Evolutionary conservation across 2,329 filamentous ascomycete genomes (phyloP).

Genomic region (Lasiodiplodia sp.): DNA sequence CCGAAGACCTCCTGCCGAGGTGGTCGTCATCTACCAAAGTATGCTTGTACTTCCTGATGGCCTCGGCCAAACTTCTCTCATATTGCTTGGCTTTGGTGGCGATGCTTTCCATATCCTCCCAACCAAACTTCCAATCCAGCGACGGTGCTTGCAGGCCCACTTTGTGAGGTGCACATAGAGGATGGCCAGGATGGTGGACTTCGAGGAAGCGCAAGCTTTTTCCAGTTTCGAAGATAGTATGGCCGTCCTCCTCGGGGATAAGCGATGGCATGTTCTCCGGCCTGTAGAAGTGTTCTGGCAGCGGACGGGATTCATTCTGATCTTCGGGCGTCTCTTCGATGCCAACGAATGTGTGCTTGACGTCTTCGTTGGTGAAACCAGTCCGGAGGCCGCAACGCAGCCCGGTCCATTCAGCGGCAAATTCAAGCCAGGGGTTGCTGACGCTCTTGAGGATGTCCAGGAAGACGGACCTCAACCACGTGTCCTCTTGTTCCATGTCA

Average conservation of each 20-base stretch:
- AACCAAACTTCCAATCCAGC: conserved; percentile 74
- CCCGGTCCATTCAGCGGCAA: conserved; percentile 78
- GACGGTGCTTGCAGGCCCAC: conserved; percentile 61
- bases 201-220: conserved; percentile 77
- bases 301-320: conserved; percentile 40
- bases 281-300: conserved; percentile 70
- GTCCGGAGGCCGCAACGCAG: conserved; percentile 49
- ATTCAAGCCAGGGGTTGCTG: conserved; percentile 70
- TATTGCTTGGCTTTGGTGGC: conserved; percentile 66
- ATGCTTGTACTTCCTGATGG: conserved; percentile 39
- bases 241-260: conserved; percentile 72
- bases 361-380: conserved; percentile 29
- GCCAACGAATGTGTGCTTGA: conserved; percentile 37
- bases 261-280: conserved; percentile 73
- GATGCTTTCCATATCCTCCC: conserved; percentile 71
- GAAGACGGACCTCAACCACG: conserved; percentile 68
- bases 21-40: background rate
- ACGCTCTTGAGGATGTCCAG: conserved; percentile 71
- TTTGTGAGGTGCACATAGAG: conserved; percentile 64
- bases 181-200: conserved; percentile 73
- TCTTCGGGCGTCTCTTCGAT: conserved; percentile 39
- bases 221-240: conserved; percentile 79
- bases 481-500: conserved; percentile 68
- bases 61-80: conserved; percentile 50
- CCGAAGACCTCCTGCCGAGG: conserved; percentile 16